phyloP scores from a whole-genome alignment of 2,329 filamentous ascomycete species.

The Fusarium multiceps region DNA sequence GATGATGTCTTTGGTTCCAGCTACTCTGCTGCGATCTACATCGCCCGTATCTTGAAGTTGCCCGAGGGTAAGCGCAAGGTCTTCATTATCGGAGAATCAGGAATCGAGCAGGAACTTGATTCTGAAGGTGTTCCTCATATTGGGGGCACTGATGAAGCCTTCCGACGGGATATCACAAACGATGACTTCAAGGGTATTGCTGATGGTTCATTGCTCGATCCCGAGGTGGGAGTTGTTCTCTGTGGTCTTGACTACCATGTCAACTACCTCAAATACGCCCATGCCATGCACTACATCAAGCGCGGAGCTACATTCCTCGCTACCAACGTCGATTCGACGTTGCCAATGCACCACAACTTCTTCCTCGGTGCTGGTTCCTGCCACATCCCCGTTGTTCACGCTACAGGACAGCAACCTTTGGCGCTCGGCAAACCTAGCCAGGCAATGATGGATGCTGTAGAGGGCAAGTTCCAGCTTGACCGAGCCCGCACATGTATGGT shows the following conservation, averaged over 20 bases:
- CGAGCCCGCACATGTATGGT: slow-evolving; percentile 92
- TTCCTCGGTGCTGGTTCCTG: slow-evolving; percentile 93
- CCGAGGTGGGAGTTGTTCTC: slow-evolving; percentile 89
- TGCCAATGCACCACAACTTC: slow-evolving; percentile 82
- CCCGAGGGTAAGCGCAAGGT: slow-evolving; percentile 88
- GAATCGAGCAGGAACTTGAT: slow-evolving; percentile 88
- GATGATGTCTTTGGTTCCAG: slow-evolving; percentile 97
- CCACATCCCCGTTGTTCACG: slow-evolving; percentile 80
- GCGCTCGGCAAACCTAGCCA: slow-evolving; percentile 94
- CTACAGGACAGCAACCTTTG: slow-evolving; percentile 75
- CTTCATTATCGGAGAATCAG: slow-evolving; percentile 90
- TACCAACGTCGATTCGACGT: slow-evolving; percentile 91
- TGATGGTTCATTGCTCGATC: slow-evolving; percentile 80
- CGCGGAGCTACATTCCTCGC: slow-evolving; percentile 88
- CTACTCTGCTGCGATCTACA: slow-evolving; percentile 96
- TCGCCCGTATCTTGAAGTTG: slow-evolving; percentile 88
- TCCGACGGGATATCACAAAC: slow-evolving; percentile 80
- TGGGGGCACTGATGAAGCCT: slow-evolving; percentile 85
- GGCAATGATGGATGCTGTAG: slow-evolving; percentile 99
- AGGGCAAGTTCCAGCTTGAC: slow-evolving; percentile 93
- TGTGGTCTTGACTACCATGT: slow-evolving; percentile 93
- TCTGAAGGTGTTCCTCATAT: slow-evolving; percentile 83
- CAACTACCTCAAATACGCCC: slow-evolving; percentile 91
- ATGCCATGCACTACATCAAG: slow-evolving; percentile 86
- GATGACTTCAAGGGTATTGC: slow-evolving; percentile 85